Base-by-base conservation (phyloP, 2,329 filamentous ascomycete species). In the Xenoacremonium recifei region DNA sequence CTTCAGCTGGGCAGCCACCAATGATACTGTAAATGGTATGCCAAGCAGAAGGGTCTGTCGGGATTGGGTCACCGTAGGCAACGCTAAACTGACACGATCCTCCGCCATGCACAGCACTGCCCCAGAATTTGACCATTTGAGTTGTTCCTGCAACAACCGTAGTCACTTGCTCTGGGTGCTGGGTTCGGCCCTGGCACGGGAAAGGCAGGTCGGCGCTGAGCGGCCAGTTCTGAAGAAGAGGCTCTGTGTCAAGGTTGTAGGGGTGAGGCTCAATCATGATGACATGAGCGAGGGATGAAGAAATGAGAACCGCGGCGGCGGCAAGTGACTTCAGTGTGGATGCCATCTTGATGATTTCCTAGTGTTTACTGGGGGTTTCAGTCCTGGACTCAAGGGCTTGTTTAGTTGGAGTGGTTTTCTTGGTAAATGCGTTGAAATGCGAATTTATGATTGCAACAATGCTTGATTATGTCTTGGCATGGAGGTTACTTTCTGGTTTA, bases 251-350 rank as follows among this genome's bases (percentile, higher is more conserved):
- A 27, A 59, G 54, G 23, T 58, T 59, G 51, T 45, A 59, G n/a
- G 56, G 56, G 9, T 59, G 56, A 9, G 56, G 56, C n/a, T 59
- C 56, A 2, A 59, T 23, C 56, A 59, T 59, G 42, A 59, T 47
- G 35, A 58, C 43, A 12, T 59, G 56, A 21, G 16, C 39, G 23
- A 25, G 16, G n/a, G 18, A 29, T 11, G 5, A 15, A 6, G 7
- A 13, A 16, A 21, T 23, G 13, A 33, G 13, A 20, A 30, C 37
- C 37, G 34, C 18, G 19, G n/a, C 13, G 20, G 18, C 34, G 17
- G 16, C 7, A 18, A 34, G 16, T 15, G 23, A 9, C 9, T 27
- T 27, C 9, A 27, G 23, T 9, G 23, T 13, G 13, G 13, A 13
- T 13, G 13, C 13, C 9, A 13, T 27, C 13, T 9, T 27, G 23